Evolutionary conservation across 108 stramenopile species (phyloP), one percentile per base, ranked within the genome.

Genomic region (Schizochytrium sp.): DNA sequence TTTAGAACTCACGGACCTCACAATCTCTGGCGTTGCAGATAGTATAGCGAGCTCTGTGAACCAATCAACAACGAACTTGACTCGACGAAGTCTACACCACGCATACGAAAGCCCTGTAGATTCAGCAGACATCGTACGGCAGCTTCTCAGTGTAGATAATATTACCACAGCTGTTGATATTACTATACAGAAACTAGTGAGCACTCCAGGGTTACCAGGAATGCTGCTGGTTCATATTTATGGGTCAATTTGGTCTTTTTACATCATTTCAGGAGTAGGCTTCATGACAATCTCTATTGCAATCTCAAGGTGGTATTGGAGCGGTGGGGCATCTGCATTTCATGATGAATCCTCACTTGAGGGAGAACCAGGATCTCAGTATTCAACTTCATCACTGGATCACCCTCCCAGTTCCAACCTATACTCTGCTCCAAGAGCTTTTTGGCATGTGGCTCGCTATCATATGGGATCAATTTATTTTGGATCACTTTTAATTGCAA

Each of bases 271-370:
- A 13, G 76, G 76, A 17, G 47, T 28, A n/a, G 47, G 50, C 8
- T 7, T 10, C 28, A 47, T 83, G 50, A 83, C 76, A 0, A 83
- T 83, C 4, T 83, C 76, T n/a, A 47, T 38, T 5, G 13, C 76
- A 10, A 53, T 83, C 15, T 83, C 76, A 5, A 10, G 53, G 50
- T 83, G 76, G 76, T 83, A 83, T 28, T 83, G 76, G 76, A 46
- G 50, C 50, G 53, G 76, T 5, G 76, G 53, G 50, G 28, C 19
- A 7, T 38, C 64, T 69, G 44, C 64, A 28, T 44, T 44, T 44
- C 64, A 38, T 38, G 44, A 15, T 10, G 28, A 38, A 44, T 44
- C 64, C 19, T 5, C 64, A 44, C 10, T 5, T 13, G 28, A 47
- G 47, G 55, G 28, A 38, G 38, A 17, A 38, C 76, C 28, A n/a